These are phyloP conservation scores for Xylariaceae sp. DNA, from an alignment of 2,329 filamentous ascomycete genomes.

Conservation along the genomic window DNA sequence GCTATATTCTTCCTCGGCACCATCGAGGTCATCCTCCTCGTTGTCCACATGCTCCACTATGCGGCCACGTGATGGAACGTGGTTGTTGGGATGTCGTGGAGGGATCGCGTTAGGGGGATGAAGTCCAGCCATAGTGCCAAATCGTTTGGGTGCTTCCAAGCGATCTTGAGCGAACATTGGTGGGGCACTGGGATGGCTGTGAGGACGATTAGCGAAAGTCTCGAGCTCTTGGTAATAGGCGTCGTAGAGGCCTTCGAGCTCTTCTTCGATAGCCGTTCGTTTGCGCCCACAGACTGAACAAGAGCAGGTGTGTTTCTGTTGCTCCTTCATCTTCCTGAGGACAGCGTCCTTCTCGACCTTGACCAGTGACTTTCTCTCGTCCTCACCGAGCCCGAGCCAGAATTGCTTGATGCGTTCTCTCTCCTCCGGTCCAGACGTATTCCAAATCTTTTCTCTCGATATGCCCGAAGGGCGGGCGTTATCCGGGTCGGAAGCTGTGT, in stretches of 20 bases:
- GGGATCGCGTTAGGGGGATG: conserved; percentile 56
- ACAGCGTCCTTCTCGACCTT: conserved; percentile 99
- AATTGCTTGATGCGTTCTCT: conserved; percentile 97
- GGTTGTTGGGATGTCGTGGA: conserved; percentile 52
- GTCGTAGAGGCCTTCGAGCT: conserved; percentile 95
- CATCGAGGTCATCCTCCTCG: conserved; percentile 54
- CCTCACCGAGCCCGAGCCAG: conserved; percentile 91
- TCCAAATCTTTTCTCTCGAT: conserved; percentile 89
- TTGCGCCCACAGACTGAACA: conserved; percentile 97
- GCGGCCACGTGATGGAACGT: conserved; percentile 70
- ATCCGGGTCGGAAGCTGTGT: conserved; percentile 19
- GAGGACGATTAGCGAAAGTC: conserved; percentile 81
- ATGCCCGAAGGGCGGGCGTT: conserved; percentile 39
- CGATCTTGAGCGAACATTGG: conserved; percentile 55
- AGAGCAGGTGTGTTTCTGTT: conserved; percentile 98
- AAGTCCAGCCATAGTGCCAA: conserved; percentile 50
- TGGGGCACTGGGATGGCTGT: conserved; percentile 64
- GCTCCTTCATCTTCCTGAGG: conserved; percentile 98
- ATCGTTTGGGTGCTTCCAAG: conserved; percentile 49
- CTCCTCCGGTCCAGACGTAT: conserved; percentile 89
- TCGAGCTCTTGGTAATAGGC: conserved; percentile 98
- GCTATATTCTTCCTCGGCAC: conserved; percentile 49
- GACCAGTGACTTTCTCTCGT: conserved; percentile 89
- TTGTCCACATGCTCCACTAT: conserved; percentile 64
- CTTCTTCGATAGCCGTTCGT: conserved; percentile 94